phyloP scores from a whole-genome alignment of 495 filamentous ascomycete genomes.

The Umbilicaria muhlenbergii region DNA sequence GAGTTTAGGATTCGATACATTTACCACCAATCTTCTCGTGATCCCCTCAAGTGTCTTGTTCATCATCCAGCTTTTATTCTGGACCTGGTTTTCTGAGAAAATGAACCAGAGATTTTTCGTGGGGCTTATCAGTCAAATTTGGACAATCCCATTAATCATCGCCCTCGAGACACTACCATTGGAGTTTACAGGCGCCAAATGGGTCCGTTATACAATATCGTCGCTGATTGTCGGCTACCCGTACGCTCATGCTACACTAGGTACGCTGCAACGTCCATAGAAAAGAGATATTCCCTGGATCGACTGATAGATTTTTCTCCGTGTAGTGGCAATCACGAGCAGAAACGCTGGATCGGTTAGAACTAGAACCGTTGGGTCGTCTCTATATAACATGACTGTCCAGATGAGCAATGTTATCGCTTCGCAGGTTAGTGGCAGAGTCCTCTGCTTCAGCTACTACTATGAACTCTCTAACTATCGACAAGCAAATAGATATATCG shows the following conservation, averaged over 20 bases:
- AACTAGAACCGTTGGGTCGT: slow-evolving; percentile 19
- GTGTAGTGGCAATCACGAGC: slow-evolving; percentile 13
- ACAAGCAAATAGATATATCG: slow-evolving; percentile 52
- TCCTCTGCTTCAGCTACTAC: background rate
- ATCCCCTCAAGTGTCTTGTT: slow-evolving; percentile 43
- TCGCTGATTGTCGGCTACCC: slow-evolving; percentile 14
- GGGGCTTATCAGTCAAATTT: slow-evolving; percentile 35
- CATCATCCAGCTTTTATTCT: slow-evolving; percentile 25
- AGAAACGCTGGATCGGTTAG: slow-evolving; percentile 20
- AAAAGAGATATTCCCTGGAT: background rate
- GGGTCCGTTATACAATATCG: slow-evolving; percentile 4
- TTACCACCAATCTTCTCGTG: slow-evolving; percentile 51
- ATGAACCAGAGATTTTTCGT: slow-evolving; percentile 38
- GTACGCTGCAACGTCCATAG: slow-evolving; percentile 2
- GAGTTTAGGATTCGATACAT: slow-evolving; percentile 46
- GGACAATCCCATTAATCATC: slow-evolving; percentile 39
- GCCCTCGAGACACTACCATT: slow-evolving; percentile 29
- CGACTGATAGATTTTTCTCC: slow-evolving; percentile 4
- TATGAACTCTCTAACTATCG: slow-evolving; percentile 12
- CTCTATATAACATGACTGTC: slow-evolving; percentile 62
- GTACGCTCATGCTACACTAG: slow-evolving; percentile 19
- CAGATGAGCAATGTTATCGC: slow-evolving; percentile 47
- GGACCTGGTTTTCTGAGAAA: slow-evolving; percentile 43
- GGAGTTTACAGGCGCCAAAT: background rate
- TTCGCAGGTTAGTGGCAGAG: slow-evolving; percentile 30